Base-by-base conservation (phyloP, 2,329 filamentous ascomycete genomes). In the Aspergillus ochraceus region DNA sequence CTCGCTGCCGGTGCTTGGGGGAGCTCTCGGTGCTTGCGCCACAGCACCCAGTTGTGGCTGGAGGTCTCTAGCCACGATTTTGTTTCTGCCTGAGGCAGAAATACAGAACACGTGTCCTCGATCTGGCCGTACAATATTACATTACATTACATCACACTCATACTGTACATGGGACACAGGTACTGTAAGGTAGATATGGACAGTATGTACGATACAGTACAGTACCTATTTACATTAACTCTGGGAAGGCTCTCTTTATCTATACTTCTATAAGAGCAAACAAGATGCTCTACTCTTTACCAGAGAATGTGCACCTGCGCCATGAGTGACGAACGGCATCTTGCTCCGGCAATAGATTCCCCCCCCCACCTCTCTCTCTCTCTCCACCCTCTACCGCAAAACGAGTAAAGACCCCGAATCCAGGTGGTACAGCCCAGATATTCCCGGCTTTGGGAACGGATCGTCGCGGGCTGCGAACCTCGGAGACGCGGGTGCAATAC, bases 391-490 rank as follows among this genome's bases (percentile, higher is more conserved):
- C 32, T 29, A 29, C 26, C 26, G 26, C 26, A 9, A 29, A 29
- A 29, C 26, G 26, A 29, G 26, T 29, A 29, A 29, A 29, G 26
- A 29, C 26, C 26, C 8, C 26, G 26, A 29, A 29, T 29, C 8
- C 26, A 29, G n/a, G n/a, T n/a, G n/a, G n/a, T n/a, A n/a, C n/a
- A n/a, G n/a, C n/a, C n/a, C 32, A 36, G 32, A 36, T 36, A 36
- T 36, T 36, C 32, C 17, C 36, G 36, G 36, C 36, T 42, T 42
- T 42, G 36, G 36, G 36, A 42, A 42, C 36, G 52, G 39, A 57
- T 20, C 32, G 8, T 47, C 14, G 60, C 54, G 58, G 58, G 55
- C 64, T 66, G 65, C 70, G 68, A 70, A 70, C 72, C 71, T 74
- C 71, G 72, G 72, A 66, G 61, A 57, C 61, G 62, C 68, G 65